Percentiles rank a stretch among this genome's conserved stretches.
These are phyloP conservation scores for Euphorbia celastroides DNA, from an alignment of 441 rosid species.

Conservation along the genomic window DNA sequence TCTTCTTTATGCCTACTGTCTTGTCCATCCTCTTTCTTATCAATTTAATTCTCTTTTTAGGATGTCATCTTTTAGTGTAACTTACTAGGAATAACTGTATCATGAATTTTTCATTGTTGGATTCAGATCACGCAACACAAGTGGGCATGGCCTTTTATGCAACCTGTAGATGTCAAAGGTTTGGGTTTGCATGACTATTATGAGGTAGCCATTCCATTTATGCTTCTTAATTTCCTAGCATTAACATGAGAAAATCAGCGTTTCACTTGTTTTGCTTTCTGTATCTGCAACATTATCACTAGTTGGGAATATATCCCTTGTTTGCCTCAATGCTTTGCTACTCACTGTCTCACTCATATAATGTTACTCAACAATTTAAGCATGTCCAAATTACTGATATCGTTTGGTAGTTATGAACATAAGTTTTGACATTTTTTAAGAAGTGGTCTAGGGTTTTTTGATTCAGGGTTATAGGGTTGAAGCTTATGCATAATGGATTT, in stretches of 20 bases:
- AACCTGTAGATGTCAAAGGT: conserved; percentile 91
- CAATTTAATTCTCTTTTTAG: not conserved
- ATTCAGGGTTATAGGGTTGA: not conserved
- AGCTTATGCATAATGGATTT: not conserved
- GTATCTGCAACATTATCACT: not conserved
- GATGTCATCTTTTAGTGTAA: not conserved
- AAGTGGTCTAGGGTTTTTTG: not conserved
- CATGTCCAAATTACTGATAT: no score
- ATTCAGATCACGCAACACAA: conserved; percentile 80
- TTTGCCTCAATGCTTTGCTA: not conserved
- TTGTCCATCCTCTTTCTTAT: not conserved
- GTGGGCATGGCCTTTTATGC: conserved; percentile 95
- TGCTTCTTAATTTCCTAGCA: not conserved
- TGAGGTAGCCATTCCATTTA: conserved; percentile 28
- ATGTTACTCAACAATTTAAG: not conserved
- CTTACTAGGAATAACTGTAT: not conserved
- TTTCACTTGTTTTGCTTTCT: not conserved
- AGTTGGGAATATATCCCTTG: not conserved
- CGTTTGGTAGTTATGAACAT: not conserved
- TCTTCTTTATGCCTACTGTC: not conserved
- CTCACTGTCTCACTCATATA: not conserved
- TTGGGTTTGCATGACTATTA: conserved; percentile 85
- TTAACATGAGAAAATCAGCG: not conserved
- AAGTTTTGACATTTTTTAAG: not conserved
- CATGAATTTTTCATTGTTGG: not conserved